These are phyloP conservation scores for Bullera alba DNA, from an alignment of 768 basidiomycete species.

Conservation along the genomic window DNA sequence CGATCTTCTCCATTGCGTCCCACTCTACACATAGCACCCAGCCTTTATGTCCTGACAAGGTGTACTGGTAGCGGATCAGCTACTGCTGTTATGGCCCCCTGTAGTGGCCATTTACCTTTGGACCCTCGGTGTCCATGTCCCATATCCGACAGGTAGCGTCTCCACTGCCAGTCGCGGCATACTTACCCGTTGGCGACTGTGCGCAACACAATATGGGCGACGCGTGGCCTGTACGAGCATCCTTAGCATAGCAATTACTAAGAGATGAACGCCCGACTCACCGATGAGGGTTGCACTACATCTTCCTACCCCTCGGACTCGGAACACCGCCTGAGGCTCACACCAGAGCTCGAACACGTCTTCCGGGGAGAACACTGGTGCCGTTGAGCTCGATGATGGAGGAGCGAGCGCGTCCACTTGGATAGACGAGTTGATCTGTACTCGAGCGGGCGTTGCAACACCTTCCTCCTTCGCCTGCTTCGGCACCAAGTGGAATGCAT, in stretches of 20 bases:
- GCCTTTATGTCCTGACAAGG: slow-evolving; percentile 78
- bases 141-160: slow-evolving; percentile 88
- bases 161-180: slow-evolving; percentile 90
- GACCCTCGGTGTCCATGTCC: slow-evolving; percentile 88
- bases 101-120: slow-evolving; percentile 50
- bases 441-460: slow-evolving; percentile 56
- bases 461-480: slow-evolving; percentile 3
- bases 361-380: slow-evolving; percentile 51
- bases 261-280: slow-evolving; percentile 37
- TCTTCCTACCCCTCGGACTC: slow-evolving; percentile 83
- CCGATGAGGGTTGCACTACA: slow-evolving; percentile 89
- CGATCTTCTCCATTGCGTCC: slow-evolving; percentile 82
- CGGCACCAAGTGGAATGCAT: slow-evolving; percentile 69
- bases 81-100: background rate
- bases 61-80: slow-evolving; percentile 48
- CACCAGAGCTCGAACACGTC: slow-evolving; percentile 82
- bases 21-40: slow-evolving; percentile 98
- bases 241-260: background rate
- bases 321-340: slow-evolving; percentile 91
- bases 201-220: slow-evolving; percentile 91
- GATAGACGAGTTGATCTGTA: slow-evolving; percentile 78
- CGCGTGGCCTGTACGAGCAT: slow-evolving; percentile 60
- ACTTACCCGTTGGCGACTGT: slow-evolving; percentile 85
- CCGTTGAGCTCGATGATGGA: slow-evolving; percentile 16
- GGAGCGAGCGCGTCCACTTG: slow-evolving; percentile 69